Conservation (phyloP, 225 moss, liverwort and hornwort species). For the Straminergon stramineum region DNA sequence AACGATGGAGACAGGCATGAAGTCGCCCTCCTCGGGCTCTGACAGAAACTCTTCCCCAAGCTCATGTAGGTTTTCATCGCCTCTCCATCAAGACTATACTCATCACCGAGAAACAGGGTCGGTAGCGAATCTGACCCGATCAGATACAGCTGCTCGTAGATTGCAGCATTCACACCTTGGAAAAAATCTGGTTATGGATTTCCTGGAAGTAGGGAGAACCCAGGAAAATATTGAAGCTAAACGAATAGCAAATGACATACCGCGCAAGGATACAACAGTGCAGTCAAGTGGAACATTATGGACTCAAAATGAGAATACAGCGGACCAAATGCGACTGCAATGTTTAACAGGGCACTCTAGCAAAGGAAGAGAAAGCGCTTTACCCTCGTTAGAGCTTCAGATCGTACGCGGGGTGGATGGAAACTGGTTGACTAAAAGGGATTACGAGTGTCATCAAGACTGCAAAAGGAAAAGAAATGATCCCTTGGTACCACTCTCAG, state of each 20-base stretch:
- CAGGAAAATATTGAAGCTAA: neutral
- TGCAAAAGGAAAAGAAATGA: neutral
- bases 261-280: neutral
- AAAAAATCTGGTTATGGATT: slow-evolving; percentile 15
- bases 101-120: neutral
- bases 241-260: neutral
- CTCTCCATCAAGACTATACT: neutral
- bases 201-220: neutral
- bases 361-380: neutral
- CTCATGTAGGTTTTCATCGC: neutral
- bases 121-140: neutral
- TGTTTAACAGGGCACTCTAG: neutral
- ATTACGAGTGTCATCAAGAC: neutral
- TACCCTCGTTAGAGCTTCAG: neutral
- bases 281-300: neutral
- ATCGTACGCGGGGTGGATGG: neutral
- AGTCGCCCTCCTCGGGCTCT: neutral
- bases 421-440: neutral
- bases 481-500: slow-evolving; percentile 4
- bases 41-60: neutral
- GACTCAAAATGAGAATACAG: neutral
- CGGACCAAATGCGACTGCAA: neutral
- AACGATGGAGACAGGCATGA: slow-evolving; percentile 1
- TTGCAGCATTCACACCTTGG: neutral
- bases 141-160: neutral